Evolutionary conservation across 495 filamentous ascomycete genomes (phyloP), one percentile per base, ranked within the genome.

Genomic region (Hypoxylon rickii): DNA sequence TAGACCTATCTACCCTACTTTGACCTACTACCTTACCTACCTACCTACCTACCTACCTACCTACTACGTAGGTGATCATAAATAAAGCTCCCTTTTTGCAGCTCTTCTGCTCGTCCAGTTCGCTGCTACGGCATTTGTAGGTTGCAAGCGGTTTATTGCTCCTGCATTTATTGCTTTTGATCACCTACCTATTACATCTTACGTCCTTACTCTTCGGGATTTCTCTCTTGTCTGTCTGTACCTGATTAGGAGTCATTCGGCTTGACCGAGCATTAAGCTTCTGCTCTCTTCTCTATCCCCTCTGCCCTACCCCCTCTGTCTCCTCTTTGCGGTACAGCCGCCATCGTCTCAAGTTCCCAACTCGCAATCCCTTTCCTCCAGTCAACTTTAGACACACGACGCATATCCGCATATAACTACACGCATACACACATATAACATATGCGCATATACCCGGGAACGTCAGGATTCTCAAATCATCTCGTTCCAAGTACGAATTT

Each of bases 231-330:
- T 39, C 43, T 16, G 16, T 57, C 48, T 58, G 42, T 46, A n/a
- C n/a, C n/a, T n/a, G n/a, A n/a, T n/a, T n/a, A n/a, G n/a, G n/a
- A 61, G 51, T 26, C 54, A 53, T 57, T 57, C 57, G 52, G 57
- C 57, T 63, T 63, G 59, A 53, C 59, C 59, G 59, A 63, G 57
- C 56, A 52, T 63, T n/a, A n/a, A n/a, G n/a, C n/a, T n/a, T n/a
- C n/a, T n/a, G n/a, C 59, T 63, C 41, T 53, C 59, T 52, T 53
- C 53, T 38, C 59, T 57, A 63, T 26, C 47, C 59, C 47, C 43
- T 37, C 18, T 21, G 34, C 32, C 51, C 37, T 33, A 32, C 39
- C 46, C 33, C 37, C 18, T 16, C 22, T 18, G n/a, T 24, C 39
- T 29, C 19, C 33, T 36, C 50, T 26, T 51, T 44, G 42, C 26